These are phyloP conservation scores for Crithidia thermophila DNA, from an alignment of 208 protist genomes.

Conservation along the genomic window DNA sequence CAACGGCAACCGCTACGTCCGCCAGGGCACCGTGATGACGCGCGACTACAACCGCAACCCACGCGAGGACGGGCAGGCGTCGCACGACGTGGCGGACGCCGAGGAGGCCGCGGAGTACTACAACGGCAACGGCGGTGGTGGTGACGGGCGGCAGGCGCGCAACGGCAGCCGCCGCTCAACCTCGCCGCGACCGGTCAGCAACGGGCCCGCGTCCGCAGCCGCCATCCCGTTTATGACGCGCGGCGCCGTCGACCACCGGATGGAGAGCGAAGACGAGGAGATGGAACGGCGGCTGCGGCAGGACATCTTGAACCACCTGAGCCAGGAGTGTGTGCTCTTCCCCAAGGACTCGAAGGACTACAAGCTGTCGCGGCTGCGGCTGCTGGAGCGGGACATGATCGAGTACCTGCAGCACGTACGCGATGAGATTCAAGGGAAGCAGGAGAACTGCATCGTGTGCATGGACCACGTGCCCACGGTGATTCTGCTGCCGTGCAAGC, in stretches of 20 bases:
- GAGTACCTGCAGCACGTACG: conserved; percentile 87
- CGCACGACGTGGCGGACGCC: conserved; percentile 11
- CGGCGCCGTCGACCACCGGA: conserved; percentile 16
- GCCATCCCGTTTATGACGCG: conserved; percentile 24
- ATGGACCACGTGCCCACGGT: conserved; percentile 80
- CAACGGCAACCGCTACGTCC: conserved; percentile 11
- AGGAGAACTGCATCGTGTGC: conserved; percentile 86
- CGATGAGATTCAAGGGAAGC: conserved; percentile 66
- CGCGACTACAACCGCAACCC: conserved; percentile 33
- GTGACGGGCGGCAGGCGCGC: not conserved
- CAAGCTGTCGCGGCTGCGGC: conserved; percentile 70
- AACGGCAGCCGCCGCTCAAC: not conserved
- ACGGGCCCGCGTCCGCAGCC: conserved; percentile 2
- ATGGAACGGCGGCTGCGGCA: conserved; percentile 59
- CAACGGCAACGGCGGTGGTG: conserved; percentile 7
- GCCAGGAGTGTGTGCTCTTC: conserved; percentile 57
- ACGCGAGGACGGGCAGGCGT: conserved; percentile 34
- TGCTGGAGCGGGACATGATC: conserved; percentile 79
- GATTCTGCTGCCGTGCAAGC: conserved; percentile 83
- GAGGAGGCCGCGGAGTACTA: not conserved
- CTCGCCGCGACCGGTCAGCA: not conserved
- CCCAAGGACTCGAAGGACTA: conserved; percentile 53
- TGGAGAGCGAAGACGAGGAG: conserved; percentile 56
- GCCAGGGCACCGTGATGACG: conserved; percentile 23
- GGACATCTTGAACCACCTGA: conserved; percentile 72